Evolutionary conservation across 2,329 filamentous ascomycete species (phyloP).

Genomic region (Fusarium tjaetaba): DNA sequence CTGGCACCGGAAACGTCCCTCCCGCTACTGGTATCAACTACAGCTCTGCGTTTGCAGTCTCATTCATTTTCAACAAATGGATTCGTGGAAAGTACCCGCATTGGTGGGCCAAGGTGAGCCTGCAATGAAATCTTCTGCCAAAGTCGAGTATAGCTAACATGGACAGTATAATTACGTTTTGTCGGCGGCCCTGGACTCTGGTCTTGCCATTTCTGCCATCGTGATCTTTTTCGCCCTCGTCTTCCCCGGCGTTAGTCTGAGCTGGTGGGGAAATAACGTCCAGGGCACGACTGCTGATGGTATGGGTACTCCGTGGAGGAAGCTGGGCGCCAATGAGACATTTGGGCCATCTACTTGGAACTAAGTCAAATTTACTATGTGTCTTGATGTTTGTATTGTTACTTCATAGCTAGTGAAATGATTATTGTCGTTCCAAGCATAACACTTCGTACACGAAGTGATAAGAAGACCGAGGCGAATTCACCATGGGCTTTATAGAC

Average conservation of each 20-base stretch:
- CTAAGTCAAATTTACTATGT: neutral
- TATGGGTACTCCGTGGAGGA: neutral
- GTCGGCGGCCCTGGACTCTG: neutral
- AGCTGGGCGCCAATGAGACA: neutral
- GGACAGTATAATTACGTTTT: neutral
- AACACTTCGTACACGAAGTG: rapidly evolving
- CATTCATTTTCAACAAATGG: conserved; percentile 6
- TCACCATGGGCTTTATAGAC: rapidly evolving
- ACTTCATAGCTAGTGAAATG: rapidly evolving
- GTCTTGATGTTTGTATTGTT: rapidly evolving
- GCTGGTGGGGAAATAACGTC: conserved; percentile 2
- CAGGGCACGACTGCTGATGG: neutral
- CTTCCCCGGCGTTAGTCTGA: neutral
- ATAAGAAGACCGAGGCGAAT: rapidly evolving
- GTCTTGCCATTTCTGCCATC: neutral
- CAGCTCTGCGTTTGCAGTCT: neutral
- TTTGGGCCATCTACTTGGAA: neutral
- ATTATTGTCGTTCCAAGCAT: neutral
- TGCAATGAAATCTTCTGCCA: rapidly evolving
- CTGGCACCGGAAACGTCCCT: neutral
- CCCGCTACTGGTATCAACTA: neutral
- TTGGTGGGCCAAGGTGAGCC: conserved; percentile 6
- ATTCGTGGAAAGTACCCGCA: neutral
- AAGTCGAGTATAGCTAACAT: neutral
- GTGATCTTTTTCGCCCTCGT: neutral